Conservation (phyloP, 768 basidiomycete genomes). For the Podaxis sp. region DNA sequence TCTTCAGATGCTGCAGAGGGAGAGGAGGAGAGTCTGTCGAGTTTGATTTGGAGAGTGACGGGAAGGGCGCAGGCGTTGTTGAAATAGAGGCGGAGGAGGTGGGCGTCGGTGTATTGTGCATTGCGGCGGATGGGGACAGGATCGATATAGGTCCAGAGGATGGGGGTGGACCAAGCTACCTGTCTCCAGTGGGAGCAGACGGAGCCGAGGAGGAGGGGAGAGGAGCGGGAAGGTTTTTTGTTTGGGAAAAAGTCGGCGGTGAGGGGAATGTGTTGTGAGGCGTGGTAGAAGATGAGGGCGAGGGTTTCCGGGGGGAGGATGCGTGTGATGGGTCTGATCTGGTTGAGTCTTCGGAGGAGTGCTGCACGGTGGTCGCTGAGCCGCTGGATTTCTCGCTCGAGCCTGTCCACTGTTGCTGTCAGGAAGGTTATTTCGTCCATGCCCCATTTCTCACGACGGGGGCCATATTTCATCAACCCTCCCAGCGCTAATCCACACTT, state of each 20-base stretch:
- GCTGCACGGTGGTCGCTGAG: background rate
- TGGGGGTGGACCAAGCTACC: slow-evolving; percentile 2
- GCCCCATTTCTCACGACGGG: background rate
- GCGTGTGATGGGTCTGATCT: slow-evolving; percentile 2
- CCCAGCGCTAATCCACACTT: background rate
- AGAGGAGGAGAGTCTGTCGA: slow-evolving; percentile 11
- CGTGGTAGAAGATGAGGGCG: slow-evolving; percentile 3
- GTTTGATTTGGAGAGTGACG: slow-evolving; percentile 11
- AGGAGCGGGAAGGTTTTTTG: background rate
- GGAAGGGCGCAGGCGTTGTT: slow-evolving; percentile 10
- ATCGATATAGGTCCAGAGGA: slow-evolving; percentile 1
- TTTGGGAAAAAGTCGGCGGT: background rate
- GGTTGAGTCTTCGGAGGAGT: slow-evolving; percentile 10
- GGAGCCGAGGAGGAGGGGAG: background rate
- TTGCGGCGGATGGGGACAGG: slow-evolving; percentile 6
- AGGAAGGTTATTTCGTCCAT: slow-evolving; percentile 7
- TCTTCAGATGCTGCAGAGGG: slow-evolving; percentile 6
- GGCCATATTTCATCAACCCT: no score
- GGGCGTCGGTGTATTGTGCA: background rate
- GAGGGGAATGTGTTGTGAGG: background rate
- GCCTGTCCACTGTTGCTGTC: slow-evolving; percentile 5
- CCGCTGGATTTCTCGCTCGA: background rate
- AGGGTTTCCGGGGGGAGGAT: slow-evolving; percentile 12
- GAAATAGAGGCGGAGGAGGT: slow-evolving; percentile 13
- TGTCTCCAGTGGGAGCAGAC: slow-evolving; percentile 9